These are phyloP conservation scores for Skeletonema costatum DNA, from an alignment of 108 stramenopile species.

Conservation along the genomic window DNA sequence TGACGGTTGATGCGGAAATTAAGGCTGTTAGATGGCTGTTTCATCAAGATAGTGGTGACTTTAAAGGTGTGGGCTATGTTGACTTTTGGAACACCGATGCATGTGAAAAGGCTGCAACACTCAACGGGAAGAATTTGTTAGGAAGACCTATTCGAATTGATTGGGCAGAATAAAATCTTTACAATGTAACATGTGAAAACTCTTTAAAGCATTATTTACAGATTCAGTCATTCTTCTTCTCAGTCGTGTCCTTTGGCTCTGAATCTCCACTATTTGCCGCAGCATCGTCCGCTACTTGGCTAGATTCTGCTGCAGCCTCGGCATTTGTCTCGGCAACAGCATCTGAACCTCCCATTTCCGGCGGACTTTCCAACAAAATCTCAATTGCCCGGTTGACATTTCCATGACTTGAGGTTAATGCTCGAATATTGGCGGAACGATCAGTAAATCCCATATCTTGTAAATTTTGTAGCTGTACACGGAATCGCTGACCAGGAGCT, in stretches of 20 bases:
- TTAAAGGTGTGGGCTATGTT: slow-evolving; percentile 92
- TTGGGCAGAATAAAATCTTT: slow-evolving; percentile 76
- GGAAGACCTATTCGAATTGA: slow-evolving; percentile 91
- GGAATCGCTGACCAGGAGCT: slow-evolving; percentile 68
- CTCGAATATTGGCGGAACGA: slow-evolving; percentile 69
- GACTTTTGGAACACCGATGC: slow-evolving; percentile 91
- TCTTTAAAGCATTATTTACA: neutral
- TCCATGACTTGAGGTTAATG: slow-evolving; percentile 72
- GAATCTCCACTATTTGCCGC: slow-evolving; percentile 14
- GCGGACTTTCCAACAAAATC: slow-evolving; percentile 58
- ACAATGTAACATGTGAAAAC: neutral
- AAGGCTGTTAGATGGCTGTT: slow-evolving; percentile 93
- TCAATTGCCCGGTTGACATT: slow-evolving; percentile 90
- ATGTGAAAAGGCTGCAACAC: slow-evolving; percentile 87
- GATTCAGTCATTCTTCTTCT: slow-evolving; percentile 70
- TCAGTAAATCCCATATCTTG: slow-evolving; percentile 92
- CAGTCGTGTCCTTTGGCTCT: slow-evolving; percentile 54
- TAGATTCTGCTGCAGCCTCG: slow-evolving; percentile 11
- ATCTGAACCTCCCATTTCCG: slow-evolving; percentile 29
- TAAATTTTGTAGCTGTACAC: slow-evolving; percentile 70
- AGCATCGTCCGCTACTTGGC: neutral
- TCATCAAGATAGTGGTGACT: slow-evolving; percentile 92
- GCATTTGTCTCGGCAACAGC: slow-evolving; percentile 13
- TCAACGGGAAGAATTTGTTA: slow-evolving; percentile 89
- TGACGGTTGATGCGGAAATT: slow-evolving; percentile 83